A percentile compares a stretch with the other conserved stretches of the same genome.
Evolutionary conservation across 345 rosid genomes (phyloP).

Genomic region (Excoecaria agallocha): DNA sequence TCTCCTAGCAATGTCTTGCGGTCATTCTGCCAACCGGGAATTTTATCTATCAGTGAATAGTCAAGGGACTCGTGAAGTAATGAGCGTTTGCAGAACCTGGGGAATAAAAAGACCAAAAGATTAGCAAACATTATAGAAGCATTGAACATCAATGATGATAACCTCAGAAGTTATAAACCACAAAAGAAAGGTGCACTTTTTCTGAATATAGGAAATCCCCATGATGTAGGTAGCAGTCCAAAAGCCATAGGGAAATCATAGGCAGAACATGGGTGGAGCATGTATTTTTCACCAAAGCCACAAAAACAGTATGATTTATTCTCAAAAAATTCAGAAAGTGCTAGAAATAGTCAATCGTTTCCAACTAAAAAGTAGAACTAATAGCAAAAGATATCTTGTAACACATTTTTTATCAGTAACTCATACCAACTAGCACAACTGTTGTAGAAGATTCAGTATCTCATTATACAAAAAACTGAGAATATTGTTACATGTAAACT

Average conservation of each 20-base stretch:
- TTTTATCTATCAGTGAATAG: conserved; percentile 80
- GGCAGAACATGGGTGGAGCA: neutral
- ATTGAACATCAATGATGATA: neutral
- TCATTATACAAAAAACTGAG: neutral
- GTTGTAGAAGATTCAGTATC: neutral
- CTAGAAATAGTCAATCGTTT: neutral
- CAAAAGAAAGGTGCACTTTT: neutral
- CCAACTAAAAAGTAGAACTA: neutral
- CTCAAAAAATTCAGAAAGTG: neutral
- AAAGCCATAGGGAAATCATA: neutral
- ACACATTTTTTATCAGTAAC: neutral
- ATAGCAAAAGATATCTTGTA: neutral
- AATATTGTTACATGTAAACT: conserved; percentile 3
- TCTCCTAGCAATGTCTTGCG: conserved; percentile 96
- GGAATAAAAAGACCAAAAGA: conserved; percentile 26
- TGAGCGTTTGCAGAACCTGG: conserved; percentile 93
- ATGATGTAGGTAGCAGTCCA: neutral
- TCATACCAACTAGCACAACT: neutral
- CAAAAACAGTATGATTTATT: neutral
- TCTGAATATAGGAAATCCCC: neutral
- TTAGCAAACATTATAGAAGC: conserved; percentile 20
- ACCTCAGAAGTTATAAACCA: neutral
- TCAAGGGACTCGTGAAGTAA: conserved; percentile 80
- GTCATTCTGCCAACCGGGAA: conserved; percentile 98
- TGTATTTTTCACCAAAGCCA: neutral